phyloP scores from a whole-genome alignment of 2,329 filamentous ascomycete species.

The Annulohypoxylon truncatum region DNA sequence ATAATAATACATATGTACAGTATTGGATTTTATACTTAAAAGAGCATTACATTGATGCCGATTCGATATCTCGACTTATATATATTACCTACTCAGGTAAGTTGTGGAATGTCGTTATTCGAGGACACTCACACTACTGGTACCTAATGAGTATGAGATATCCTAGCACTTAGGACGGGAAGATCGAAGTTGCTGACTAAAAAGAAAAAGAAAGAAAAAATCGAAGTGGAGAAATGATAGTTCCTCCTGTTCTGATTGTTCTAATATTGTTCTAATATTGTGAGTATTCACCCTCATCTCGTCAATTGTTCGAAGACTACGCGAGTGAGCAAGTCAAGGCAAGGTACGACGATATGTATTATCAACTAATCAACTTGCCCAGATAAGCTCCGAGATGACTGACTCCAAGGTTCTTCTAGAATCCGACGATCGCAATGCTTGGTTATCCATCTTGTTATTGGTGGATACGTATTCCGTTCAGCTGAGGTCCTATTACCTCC shows the following conservation, averaged over 20 bases:
- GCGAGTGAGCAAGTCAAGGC: too few relatives aligned
- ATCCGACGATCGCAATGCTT: conserved; percentile 31
- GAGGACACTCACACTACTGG: too few relatives aligned
- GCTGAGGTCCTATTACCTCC: background rate
- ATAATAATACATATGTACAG: background rate
- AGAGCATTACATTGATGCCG: too few relatives aligned
- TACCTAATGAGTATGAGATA: background rate
- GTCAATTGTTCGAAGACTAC: too few relatives aligned
- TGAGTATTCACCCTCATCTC: too few relatives aligned
- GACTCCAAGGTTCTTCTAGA: conserved; percentile 31
- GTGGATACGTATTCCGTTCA: conserved; percentile 1
- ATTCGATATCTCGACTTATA: too few relatives aligned
- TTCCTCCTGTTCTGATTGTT: too few relatives aligned
- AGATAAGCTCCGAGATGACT: conserved; percentile 1
- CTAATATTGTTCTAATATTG: too few relatives aligned
- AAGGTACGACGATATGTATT: too few relatives aligned
- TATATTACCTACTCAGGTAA: too few relatives aligned
- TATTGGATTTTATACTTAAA: too few relatives aligned
- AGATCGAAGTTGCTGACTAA: conserved; percentile 1
- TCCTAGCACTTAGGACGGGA: conserved; percentile 1
- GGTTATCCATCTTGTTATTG: conserved; percentile 4
- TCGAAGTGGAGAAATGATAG: background rate
- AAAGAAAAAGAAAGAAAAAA: background rate
- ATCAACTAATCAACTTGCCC: background rate
- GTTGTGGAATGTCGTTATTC: too few relatives aligned